Evolutionary conservation across 345 rosid genomes (phyloP).

Genomic region (Xanthoceras sorbifolium): DNA sequence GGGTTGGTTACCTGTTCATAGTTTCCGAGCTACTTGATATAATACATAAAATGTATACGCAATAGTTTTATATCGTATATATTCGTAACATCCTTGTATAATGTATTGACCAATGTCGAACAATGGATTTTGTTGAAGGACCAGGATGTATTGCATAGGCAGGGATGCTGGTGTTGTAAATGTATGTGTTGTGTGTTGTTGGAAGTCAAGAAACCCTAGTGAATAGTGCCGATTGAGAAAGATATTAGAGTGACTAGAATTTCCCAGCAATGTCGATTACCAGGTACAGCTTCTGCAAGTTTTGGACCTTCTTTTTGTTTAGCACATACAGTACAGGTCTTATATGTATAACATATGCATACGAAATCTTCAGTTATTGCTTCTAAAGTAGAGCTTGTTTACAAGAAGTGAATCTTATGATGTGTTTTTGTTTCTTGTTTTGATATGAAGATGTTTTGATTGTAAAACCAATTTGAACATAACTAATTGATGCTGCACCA

Average conservation of each 20-base stretch:
- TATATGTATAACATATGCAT: constrained; percentile 14
- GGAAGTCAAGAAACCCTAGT: constrained; percentile 14
- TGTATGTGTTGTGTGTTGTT: constrained; percentile 13
- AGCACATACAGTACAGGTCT: constrained; percentile 17
- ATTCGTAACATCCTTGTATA: constrained; percentile 13
- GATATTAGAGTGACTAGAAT: neutral
- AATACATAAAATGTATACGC: constrained; percentile 25
- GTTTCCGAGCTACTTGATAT: constrained; percentile 27
- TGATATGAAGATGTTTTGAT: too few species aligned
- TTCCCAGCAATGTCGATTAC: neutral
- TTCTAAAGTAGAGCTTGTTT: constrained; percentile 1
- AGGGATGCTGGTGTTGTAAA: constrained; percentile 20
- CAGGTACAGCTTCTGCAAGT: neutral
- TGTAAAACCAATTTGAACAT: too few species aligned
- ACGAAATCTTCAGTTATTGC: constrained; percentile 19
- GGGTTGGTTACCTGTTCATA: constrained; percentile 62
- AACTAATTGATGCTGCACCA: too few species aligned
- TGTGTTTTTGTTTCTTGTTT: too few species aligned
- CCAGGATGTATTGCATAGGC: constrained; percentile 29
- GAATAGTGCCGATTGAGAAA: neutral
- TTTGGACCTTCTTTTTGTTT: neutral
- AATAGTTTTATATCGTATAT: constrained; percentile 9
- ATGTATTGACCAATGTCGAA: constrained; percentile 14
- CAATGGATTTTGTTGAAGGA: constrained; percentile 25
- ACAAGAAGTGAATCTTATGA: neutral